phyloP scores from a whole-genome alignment of 768 basidiomycete genomes.

The Rhodosporidiobolus odoratus region DNA sequence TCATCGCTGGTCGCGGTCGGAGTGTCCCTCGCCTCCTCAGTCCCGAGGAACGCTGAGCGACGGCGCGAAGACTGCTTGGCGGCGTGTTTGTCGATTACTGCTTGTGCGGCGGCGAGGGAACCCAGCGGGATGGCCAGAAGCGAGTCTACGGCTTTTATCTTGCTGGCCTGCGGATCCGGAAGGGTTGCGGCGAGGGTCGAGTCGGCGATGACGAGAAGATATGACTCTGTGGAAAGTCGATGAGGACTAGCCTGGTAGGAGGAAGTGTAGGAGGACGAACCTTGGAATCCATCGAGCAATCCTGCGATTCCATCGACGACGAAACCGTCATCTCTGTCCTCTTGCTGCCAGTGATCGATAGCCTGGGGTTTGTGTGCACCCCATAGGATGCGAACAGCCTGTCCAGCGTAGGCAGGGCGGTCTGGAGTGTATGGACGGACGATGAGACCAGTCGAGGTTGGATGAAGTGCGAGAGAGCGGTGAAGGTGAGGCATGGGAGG shows the following conservation, averaged over 20 bases:
- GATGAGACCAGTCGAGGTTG: neutral
- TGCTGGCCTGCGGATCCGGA: constrained; percentile 12
- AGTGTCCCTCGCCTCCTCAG: neutral
- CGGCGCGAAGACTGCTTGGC: constrained; percentile 15
- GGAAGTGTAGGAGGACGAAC: neutral
- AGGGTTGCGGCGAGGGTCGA: constrained; percentile 13
- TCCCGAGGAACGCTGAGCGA: neutral
- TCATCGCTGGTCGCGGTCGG: neutral
- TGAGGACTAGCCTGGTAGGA: neutral
- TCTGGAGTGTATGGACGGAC: neutral
- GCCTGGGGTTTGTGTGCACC: neutral
- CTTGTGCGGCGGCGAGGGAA: constrained; percentile 3
- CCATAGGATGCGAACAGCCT: constrained; percentile 19
- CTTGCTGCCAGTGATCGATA: neutral
- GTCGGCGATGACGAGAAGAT: constrained; percentile 22
- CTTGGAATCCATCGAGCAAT: constrained; percentile 20
- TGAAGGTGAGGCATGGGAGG: constrained; percentile 6
- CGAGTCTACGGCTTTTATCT: constrained; percentile 1
- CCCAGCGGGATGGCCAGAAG: constrained; percentile 30
- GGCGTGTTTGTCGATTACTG: constrained; percentile 9
- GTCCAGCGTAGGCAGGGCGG: neutral
- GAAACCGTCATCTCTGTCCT: neutral
- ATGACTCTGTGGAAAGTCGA: constrained; percentile 9
- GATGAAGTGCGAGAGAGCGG: neutral
- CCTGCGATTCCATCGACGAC: constrained; percentile 21